Percentiles rank a stretch among this genome's conserved stretches.
phyloP scores from a whole-genome alignment of 73 alveolate species.

The Diophrys appendiculata region DNA sequence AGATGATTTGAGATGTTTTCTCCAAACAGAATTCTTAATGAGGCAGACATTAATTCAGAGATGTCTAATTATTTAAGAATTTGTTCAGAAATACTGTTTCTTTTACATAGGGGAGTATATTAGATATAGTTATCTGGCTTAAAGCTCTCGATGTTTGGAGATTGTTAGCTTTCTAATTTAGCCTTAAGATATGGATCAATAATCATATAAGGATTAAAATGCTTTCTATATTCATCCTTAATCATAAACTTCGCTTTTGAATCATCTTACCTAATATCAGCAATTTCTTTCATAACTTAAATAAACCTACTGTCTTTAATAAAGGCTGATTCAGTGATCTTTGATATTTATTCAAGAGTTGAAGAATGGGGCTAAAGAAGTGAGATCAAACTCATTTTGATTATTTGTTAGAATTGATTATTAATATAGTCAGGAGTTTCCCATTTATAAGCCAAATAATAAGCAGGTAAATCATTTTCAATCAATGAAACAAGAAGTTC shows the following conservation, averaged over 20 bases:
- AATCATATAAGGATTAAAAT: not conserved
- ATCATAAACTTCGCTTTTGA: not conserved
- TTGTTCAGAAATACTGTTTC: not conserved
- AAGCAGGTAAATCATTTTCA: not conserved
- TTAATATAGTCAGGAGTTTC: not conserved
- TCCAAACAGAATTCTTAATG: not conserved
- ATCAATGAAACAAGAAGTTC: not conserved
- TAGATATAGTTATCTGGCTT: not conserved
- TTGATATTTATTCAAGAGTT: not conserved
- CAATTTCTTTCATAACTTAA: not conserved
- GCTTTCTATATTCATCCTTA: not conserved
- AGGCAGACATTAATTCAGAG: not conserved
- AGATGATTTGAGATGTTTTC: not conserved
- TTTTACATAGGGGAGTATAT: no score
- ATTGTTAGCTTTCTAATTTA: not conserved
- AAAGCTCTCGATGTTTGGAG: not conserved
- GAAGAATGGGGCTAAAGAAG: not conserved
- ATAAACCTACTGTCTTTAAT: not conserved
- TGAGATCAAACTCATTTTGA: not conserved
- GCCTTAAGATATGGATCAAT: not conserved
- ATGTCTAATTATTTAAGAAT: not conserved
- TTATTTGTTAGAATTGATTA: no score
- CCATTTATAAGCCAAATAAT: not conserved
- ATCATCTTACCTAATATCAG: not conserved
- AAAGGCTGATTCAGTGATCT: not conserved